These are phyloP conservation scores for Plantago ovata DNA, from an alignment of 257 asterid genomes.

Conservation along the genomic window DNA sequence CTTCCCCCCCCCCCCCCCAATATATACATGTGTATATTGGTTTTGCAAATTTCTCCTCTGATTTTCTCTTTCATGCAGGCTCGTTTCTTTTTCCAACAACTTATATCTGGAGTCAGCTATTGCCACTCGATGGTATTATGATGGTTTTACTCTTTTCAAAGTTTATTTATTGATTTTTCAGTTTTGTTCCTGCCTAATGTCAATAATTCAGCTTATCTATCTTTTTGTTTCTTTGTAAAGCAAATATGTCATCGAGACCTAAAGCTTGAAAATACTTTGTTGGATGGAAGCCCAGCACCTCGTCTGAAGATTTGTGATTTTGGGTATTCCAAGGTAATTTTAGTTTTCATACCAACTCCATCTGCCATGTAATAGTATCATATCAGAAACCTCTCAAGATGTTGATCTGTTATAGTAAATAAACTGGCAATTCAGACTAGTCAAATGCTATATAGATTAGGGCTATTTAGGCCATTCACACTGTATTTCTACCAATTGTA, in stretches of 20 bases:
- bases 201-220: conserved; percentile 16
- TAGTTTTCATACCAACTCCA: background rate
- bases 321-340: conserved; percentile 84
- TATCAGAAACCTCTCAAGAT: background rate
- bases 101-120: conserved; percentile 93
- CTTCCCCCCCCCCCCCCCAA: too few species aligned
- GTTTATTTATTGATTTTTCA: background rate
- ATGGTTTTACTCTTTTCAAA: conserved; percentile 11
- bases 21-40: background rate
- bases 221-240: conserved; percentile 37
- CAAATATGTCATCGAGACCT: conserved; percentile 89
- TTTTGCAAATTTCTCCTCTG: background rate
- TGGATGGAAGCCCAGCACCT: conserved; percentile 93
- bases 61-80: conserved; percentile 48
- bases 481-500: background rate
- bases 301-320: conserved; percentile 86
- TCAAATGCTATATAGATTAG: background rate
- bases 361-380: background rate
- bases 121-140: conserved; percentile 74
- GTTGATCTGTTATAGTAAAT: background rate
- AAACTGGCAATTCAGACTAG: conserved; percentile 5
- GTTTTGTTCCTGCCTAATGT: background rate
- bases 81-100: conserved; percentile 88
- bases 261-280: conserved; percentile 83
- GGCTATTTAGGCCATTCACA: background rate